Conservation (phyloP, 2,329 filamentous ascomycete species). For the Aspergillus aculeatinus region DNA sequence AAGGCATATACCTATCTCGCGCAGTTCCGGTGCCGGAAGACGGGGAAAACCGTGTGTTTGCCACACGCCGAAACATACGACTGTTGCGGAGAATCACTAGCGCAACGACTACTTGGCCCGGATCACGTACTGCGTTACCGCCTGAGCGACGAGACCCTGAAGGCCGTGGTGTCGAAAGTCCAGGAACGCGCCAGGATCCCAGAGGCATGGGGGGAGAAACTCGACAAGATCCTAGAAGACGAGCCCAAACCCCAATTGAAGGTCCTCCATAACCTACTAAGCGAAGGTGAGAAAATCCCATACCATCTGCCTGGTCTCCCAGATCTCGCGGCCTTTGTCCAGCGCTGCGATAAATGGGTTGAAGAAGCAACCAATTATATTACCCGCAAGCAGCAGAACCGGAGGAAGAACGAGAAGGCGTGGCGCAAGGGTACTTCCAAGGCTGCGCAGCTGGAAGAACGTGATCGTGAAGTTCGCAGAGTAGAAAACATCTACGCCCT, state of each 20-base stretch:
- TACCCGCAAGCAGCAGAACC: constrained; percentile 94
- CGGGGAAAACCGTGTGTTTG: constrained; percentile 79
- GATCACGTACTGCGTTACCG: constrained; percentile 77
- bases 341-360: constrained; percentile 95
- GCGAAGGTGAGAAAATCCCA: constrained; percentile 94
- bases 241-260: constrained; percentile 84
- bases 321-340: constrained; percentile 83
- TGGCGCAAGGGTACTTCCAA: constrained; percentile 73
- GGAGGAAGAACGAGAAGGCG: constrained; percentile 87
- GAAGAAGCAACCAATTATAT: constrained; percentile 96
- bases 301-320: constrained; percentile 81
- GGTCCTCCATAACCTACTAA: constrained; percentile 75
- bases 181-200: constrained; percentile 82
- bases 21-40: constrained; percentile 79
- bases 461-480: constrained; percentile 79
- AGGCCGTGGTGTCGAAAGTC: constrained; percentile 68
- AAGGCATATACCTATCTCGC: constrained; percentile 91
- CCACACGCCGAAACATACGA: constrained; percentile 75
- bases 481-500: constrained; percentile 85
- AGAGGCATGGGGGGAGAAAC: constrained; percentile 86
- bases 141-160: constrained; percentile 69
- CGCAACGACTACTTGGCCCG: constrained; percentile 66
- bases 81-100: constrained; percentile 71
- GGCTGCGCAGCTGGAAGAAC: constrained; percentile 79
- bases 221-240: constrained; percentile 79